These are phyloP conservation scores for Microdochium bolleyi DNA, from an alignment of 2,329 filamentous ascomycete genomes.

Conservation along the genomic window DNA sequence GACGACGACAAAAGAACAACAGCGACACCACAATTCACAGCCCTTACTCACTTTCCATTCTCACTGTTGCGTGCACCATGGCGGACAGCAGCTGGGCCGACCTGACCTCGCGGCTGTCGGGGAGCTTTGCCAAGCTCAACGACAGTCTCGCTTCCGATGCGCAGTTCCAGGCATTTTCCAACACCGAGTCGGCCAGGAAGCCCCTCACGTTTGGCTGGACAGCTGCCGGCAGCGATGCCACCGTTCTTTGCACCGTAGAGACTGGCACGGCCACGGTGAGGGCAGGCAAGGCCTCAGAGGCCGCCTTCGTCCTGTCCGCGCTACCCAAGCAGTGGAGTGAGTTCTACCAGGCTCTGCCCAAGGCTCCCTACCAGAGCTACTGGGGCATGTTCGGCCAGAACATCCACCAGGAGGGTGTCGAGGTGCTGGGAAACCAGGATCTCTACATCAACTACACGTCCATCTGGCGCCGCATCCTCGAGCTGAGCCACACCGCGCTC, in stretches of 20 bases:
- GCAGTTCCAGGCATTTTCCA: neutral
- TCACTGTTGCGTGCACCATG: too few species aligned
- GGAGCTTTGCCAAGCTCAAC: too few species aligned
- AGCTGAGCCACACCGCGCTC: conserved; percentile 36
- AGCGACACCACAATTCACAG: too few species aligned
- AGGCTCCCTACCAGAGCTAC: conserved; percentile 1
- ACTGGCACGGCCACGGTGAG: neutral
- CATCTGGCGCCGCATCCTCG: conserved; percentile 37
- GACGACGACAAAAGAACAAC: too few species aligned
- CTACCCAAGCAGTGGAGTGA: conserved; percentile 1
- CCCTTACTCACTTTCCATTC: too few species aligned
- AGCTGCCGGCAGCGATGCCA: neutral
- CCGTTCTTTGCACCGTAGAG: conserved; percentile 1
- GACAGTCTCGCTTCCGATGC: too few species aligned
- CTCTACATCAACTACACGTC: conserved; percentile 27
- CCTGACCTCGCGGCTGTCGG: too few species aligned
- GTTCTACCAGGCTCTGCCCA: conserved; percentile 1
- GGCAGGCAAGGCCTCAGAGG: neutral
- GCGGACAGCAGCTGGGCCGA: too few species aligned
- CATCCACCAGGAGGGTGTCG: conserved; percentile 38
- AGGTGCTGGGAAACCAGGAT: conserved; percentile 33
- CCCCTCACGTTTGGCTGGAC: neutral
- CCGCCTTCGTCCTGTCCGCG: neutral
- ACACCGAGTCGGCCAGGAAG: neutral
- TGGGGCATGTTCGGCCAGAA: conserved; percentile 17